phyloP scores from a whole-genome alignment of 2,329 filamentous ascomycete species.

The Beauveria brongniartii region DNA sequence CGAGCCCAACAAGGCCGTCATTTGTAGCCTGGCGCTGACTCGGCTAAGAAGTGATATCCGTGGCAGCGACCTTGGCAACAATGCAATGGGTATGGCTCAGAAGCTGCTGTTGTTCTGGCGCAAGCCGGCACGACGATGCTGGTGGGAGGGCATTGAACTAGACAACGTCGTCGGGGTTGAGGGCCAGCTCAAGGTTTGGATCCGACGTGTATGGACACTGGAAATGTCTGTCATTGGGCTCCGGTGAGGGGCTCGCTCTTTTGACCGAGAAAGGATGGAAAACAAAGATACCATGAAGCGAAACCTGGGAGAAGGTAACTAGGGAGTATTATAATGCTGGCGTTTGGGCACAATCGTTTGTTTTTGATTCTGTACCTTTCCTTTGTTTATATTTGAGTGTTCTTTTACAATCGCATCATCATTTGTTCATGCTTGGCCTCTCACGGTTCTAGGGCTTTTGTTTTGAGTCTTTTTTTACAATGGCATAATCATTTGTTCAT shows the following conservation, averaged over 20 bases:
- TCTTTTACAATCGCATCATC: neutral
- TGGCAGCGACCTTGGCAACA: constrained; percentile 65
- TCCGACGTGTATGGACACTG: constrained; percentile 92
- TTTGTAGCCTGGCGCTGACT: constrained; percentile 91
- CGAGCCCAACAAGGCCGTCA: constrained; percentile 96
- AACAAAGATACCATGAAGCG: constrained; percentile 6
- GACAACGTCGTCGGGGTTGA: constrained; percentile 83
- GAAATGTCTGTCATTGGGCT: constrained; percentile 95
- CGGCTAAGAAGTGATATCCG: constrained; percentile 88
- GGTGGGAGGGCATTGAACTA: constrained; percentile 97
- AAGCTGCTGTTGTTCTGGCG: constrained; percentile 97
- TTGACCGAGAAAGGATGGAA: neutral
- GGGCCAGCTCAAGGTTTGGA: constrained; percentile 95
- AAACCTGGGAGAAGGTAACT: neutral
- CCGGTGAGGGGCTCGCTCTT: constrained; percentile 38
- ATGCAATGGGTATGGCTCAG: constrained; percentile 93
- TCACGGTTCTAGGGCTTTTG: no score
- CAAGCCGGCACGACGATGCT: constrained; percentile 91
- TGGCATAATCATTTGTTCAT: no score
- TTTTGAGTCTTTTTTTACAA: no score
- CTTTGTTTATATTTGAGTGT: neutral
- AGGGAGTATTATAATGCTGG: constrained; percentile 10
- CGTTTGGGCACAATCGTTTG: constrained; percentile 9
- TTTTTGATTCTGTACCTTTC: constrained; percentile 4
- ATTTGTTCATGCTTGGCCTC: neutral